Base-by-base conservation (phyloP, 495 filamentous ascomycete species). In the Mycothermus thermophilus region DNA sequence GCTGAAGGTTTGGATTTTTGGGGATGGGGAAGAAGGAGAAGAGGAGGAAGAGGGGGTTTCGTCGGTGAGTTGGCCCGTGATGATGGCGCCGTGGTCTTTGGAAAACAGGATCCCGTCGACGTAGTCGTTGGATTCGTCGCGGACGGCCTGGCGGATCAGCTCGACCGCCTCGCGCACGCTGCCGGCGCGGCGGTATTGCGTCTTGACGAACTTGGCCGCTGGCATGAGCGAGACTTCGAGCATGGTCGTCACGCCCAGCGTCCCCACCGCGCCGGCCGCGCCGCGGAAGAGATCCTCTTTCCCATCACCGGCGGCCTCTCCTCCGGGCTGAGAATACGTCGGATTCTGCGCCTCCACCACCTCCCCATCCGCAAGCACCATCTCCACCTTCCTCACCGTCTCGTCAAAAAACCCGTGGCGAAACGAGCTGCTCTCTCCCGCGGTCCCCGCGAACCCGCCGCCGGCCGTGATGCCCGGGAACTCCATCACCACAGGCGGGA, bases 381-480 rank as follows among this genome's bases (percentile, higher is more conserved):
- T 72, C 52, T 78, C 73, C 13, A 76, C 64, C 40, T 51, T 58
- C 19, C 63, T 65, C 27, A 77, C 52, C 3, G 65, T 75, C 2
- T 52, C 30, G 34, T 78, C 66, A 38, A 80, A 80, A 38, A 64
- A 66, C 1, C 75, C 75, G 32, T 75, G 62, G 12, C 63, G 60
- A 43, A 74, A 77, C 5, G 64, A 69, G 30, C 60, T 68, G 47
- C 71, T 75, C 49, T 78, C 74, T 7, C 72, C 74, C 2, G 67
- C 63, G 0, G 71, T 72, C 5, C 74, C 74, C 15, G 69, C 63
- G 51, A 70, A 80, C 0, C 71, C 75, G 23, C 75, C 74, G 16
- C 74, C 75, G 0, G 67, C 74, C 11, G 75, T 80, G 41, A 80
- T 80, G 12, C 70, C 72, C 1, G 74, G 75, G 43, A 79, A 75